Evolutionary conservation across 176 grass and related monocot genomes (phyloP), one percentile per base, ranked within the genome.

Genomic region (Carex cristatella): DNA sequence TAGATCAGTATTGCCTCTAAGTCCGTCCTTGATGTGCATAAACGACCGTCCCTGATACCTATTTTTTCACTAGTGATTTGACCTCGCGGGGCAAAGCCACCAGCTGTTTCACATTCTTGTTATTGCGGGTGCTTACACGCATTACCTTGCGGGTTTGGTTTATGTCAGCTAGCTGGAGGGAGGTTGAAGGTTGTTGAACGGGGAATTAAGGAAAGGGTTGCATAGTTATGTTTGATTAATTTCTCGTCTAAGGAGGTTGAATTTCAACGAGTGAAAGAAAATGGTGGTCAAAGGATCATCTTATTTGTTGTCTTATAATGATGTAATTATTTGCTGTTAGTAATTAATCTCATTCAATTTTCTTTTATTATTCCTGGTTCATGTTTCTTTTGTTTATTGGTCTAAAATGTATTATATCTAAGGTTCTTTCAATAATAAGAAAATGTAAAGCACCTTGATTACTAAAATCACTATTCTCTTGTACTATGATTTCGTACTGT

Each of bases 141-240:
- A 94, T 86, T 92, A 94, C 85, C 85, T 87, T 11, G 88, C 90
- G 23, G 90, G 90, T 7, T 59, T 92, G 0, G 90, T 94, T 14
- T 94, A 94, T 78, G 69, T 94, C n/a, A 85, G 85, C 32, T 94
- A 85, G 85, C 32, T 94, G 93, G 93, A 92, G 93, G 81, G 93
- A 92, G 85, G 56, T 89, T 46, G 90, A 94, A 54, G 63, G 68
- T 28, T 94, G 93, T 81, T 92, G 40, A 76, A 2, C 2, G 7
- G 16, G 10, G 10, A 58, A 70, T 19, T 23, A 27, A 35, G 2
- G 1, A 1, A 32, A 77, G 27, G 38, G 27, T 56, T 88, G 83
- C 83, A 86, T 83, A 88, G 62, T 54, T 82, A 69, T 65, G 76
- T 80, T 49, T 6, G 60, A 10, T 49, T 5, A 51, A 14, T 79